Conservation (phyloP, 2,329 filamentous ascomycete genomes). For the Grosmannia huntii region DNA sequence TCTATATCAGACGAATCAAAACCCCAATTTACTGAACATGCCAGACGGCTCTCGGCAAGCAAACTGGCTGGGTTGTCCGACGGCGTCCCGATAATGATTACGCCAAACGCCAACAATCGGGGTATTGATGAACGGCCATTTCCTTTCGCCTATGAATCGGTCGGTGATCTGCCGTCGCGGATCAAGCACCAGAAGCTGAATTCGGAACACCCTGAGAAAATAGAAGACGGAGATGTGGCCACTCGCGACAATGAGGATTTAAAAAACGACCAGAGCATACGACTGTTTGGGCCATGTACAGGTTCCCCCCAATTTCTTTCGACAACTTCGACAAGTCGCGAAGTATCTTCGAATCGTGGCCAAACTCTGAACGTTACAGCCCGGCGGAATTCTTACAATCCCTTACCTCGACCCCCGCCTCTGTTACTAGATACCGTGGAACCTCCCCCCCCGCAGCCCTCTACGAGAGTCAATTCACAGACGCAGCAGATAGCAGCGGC, state of each 20-base stretch:
- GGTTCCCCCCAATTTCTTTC: conserved; percentile 28
- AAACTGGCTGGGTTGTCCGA: conserved; percentile 48
- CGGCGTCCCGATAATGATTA: conserved; percentile 41
- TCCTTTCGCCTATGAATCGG: too few relatives aligned
- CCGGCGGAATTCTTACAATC: conserved; percentile 38
- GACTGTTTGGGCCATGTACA: too few relatives aligned
- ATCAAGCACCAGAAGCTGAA: background rate
- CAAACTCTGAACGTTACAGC: conserved; percentile 21
- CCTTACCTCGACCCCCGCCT: conserved; percentile 27
- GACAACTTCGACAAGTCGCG: conserved; percentile 36
- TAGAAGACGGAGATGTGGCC: background rate
- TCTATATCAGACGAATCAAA: background rate
- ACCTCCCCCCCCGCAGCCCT: background rate
- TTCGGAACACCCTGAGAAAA: background rate
- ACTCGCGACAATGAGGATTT: background rate
- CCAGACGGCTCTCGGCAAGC: conserved; percentile 42
- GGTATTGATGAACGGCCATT: conserved; percentile 9
- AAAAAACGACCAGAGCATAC: background rate
- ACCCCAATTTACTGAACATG: conserved; percentile 14
- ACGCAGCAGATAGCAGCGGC: background rate
- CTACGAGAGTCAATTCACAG: background rate
- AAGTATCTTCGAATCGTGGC: conserved; percentile 3
- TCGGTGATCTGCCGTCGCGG: background rate
- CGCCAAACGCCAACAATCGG: conserved; percentile 12
- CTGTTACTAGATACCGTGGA: conserved; percentile 16